A percentile compares a stretch with the other conserved stretches of the same genome.
phyloP scores from a whole-genome alignment of 768 basidiomycete genomes.

The Lactarius evosmus region DNA sequence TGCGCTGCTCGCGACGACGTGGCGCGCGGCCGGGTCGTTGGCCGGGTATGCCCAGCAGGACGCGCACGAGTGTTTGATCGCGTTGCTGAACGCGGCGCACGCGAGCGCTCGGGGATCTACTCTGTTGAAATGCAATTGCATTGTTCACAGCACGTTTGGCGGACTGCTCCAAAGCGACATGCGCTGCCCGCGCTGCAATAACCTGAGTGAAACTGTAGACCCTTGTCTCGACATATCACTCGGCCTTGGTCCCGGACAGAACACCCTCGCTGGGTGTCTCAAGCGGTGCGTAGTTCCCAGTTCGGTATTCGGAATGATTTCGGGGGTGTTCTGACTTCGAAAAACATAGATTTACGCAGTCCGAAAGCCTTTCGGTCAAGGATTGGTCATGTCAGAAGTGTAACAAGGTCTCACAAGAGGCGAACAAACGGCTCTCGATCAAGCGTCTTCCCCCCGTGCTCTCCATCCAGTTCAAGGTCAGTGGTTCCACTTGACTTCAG shows the following conservation, averaged over 20 bases:
- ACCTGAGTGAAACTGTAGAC: constrained; percentile 74
- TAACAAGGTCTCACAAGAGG: constrained; percentile 69
- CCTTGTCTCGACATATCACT: constrained; percentile 90
- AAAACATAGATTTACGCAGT: constrained; percentile 66
- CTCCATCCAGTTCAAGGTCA: constrained; percentile 94
- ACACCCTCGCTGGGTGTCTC: constrained; percentile 73
- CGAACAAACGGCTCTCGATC: constrained; percentile 82
- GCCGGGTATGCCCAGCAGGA: constrained; percentile 95
- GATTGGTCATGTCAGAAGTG: constrained; percentile 86
- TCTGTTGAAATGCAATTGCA: constrained; percentile 80
- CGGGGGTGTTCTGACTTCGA: constrained; percentile 14
- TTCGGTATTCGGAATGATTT: not conserved
- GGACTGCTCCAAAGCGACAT: constrained; percentile 88
- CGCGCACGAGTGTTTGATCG: constrained; percentile 85
- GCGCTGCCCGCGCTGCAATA: constrained; percentile 80
- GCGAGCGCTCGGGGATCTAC: constrained; percentile 69
- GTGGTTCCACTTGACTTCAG: not conserved
- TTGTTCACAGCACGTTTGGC: constrained; percentile 87
- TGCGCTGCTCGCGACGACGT: constrained; percentile 78
- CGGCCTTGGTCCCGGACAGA: constrained; percentile 61
- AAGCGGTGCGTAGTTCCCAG: constrained; percentile 47
- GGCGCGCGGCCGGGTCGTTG: constrained; percentile 75
- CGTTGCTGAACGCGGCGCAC: constrained; percentile 85
- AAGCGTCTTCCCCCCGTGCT: constrained; percentile 83
- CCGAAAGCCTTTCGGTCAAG: constrained; percentile 78